These are phyloP conservation scores for Axilococcus clingmanii DNA, from an alignment of 139 green algal genomes.

Conservation along the genomic window DNA sequence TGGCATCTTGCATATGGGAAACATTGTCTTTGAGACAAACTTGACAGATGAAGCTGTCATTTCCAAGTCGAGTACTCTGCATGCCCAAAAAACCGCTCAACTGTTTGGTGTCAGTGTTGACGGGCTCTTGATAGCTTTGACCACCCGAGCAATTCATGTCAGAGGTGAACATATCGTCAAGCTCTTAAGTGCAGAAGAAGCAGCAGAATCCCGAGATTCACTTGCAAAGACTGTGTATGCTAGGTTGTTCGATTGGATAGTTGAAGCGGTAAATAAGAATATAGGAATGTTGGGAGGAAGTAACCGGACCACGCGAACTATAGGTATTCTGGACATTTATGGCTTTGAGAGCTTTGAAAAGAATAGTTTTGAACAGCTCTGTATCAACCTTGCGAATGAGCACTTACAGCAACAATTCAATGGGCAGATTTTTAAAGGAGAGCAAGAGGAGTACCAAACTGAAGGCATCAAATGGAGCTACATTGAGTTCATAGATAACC, in stretches of 20 bases:
- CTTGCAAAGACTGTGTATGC: conserved; percentile 84
- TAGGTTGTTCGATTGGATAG: conserved; percentile 74
- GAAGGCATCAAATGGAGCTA: conserved; percentile 97
- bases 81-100: conserved; percentile 11
- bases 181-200: conserved; percentile 44
- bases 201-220: conserved; percentile 56
- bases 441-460: conserved; percentile 81
- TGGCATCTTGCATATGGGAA: conserved; percentile 86
- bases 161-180: conserved; percentile 63
- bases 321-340: conserved; percentile 92
- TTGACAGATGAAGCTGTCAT: conserved; percentile 28
- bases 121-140: conserved; percentile 47
- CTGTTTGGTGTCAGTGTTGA: conserved; percentile 45
- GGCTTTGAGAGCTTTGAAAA: conserved; percentile 80
- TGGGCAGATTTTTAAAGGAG: conserved; percentile 70
- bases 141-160: conserved; percentile 44
- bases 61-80: conserved; percentile 2
- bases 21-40: conserved; percentile 54
- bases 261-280: conserved; percentile 67
- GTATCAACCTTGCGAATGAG: conserved; percentile 98
- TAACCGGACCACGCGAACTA: conserved; percentile 11
- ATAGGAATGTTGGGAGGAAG: conserved; percentile 32
- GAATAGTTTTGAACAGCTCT: conserved; percentile 95
- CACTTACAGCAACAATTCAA: conserved; percentile 98
- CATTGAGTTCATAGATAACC: conserved; percentile 97